Conservation (phyloP, 1,284 basidiomycete genomes). For the Cryptococcus amylolentus region DNA sequence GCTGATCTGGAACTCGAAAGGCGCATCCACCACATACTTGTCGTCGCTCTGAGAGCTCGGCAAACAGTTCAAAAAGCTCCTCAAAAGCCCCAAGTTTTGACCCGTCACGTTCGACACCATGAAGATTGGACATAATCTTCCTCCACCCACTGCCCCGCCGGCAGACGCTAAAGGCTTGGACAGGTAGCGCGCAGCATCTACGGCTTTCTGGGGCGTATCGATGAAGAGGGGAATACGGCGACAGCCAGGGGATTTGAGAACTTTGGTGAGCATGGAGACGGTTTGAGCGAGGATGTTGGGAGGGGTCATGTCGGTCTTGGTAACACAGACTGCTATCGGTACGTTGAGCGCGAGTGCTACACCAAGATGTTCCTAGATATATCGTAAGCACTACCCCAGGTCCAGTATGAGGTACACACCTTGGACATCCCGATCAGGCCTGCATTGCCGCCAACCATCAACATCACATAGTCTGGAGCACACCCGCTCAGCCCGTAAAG, state of each 20-base stretch:
- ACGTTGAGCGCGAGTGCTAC: conserved; percentile 91
- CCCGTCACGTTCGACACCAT: conserved; percentile 94
- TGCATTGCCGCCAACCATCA: conserved; percentile 96
- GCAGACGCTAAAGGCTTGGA: conserved; percentile 58
- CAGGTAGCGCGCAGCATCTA: conserved; percentile 62
- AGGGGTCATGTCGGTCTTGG: conserved; percentile 99
- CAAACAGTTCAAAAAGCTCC: conserved; percentile 79
- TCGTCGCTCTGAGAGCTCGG: conserved; percentile 76
- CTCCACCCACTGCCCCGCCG: not conserved
- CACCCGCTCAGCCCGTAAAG: conserved; percentile 92
- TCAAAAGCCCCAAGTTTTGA: conserved; percentile 69
- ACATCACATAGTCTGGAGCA: conserved; percentile 88
- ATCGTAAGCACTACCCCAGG: too few species aligned
- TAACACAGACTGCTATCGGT: conserved; percentile 89
- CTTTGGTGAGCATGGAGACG: conserved; percentile 86
- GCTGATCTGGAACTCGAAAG: conserved; percentile 67
- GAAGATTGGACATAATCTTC: conserved; percentile 86
- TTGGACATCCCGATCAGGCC: conserved; percentile 96
- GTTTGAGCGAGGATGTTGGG: conserved; percentile 85
- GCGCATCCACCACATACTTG: conserved; percentile 76
- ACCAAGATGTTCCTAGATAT: conserved; percentile 71
- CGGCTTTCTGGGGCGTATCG: conserved; percentile 61
- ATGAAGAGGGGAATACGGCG: conserved; percentile 51
- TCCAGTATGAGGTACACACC: conserved; percentile 18
- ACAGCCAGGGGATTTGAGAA: conserved; percentile 90